These are phyloP conservation scores for Plectosphaerella plurivora DNA, from an alignment of 2,329 filamentous ascomycete species.

Conservation along the genomic window DNA sequence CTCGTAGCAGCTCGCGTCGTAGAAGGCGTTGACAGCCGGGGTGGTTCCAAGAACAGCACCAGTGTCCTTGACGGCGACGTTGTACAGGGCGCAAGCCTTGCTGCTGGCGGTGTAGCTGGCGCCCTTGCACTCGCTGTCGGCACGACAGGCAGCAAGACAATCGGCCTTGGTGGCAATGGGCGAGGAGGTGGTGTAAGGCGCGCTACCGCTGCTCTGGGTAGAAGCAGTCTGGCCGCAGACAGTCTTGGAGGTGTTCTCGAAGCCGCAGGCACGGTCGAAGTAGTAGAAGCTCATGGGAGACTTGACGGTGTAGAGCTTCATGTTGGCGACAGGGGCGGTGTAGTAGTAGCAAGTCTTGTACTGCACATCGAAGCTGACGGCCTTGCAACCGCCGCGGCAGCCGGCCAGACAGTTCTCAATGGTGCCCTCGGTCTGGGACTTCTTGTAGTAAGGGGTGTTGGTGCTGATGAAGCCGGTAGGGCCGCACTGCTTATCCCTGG, in stretches of 20 bases:
- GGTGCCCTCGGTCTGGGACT: background rate
- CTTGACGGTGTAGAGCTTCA: constrained; percentile 1
- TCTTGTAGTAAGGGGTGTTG: background rate
- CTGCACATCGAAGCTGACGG: background rate
- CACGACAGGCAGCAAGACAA: background rate
- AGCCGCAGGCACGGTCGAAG: background rate
- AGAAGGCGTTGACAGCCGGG: background rate
- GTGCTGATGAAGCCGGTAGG: background rate
- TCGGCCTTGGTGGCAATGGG: background rate
- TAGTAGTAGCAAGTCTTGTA: background rate
- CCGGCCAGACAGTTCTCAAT: background rate
- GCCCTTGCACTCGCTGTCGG: background rate
- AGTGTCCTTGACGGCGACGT: background rate
- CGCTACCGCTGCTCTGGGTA: background rate
- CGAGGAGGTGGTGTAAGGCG: background rate
- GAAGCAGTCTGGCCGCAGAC: background rate
- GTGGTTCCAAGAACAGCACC: too few relatives aligned
- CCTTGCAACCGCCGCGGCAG: background rate
- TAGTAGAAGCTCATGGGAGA: background rate
- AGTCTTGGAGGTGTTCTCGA: background rate
- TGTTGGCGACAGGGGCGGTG: background rate
- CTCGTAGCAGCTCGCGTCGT: background rate
- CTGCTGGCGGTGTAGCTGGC: background rate
- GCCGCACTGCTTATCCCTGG: background rate
- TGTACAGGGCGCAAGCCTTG: background rate